Evolutionary conservation across 2,329 filamentous ascomycete genomes (phyloP), one percentile per base, ranked within the genome.

Genomic region (Ophiocordyceps camponoti-leonardi): DNA sequence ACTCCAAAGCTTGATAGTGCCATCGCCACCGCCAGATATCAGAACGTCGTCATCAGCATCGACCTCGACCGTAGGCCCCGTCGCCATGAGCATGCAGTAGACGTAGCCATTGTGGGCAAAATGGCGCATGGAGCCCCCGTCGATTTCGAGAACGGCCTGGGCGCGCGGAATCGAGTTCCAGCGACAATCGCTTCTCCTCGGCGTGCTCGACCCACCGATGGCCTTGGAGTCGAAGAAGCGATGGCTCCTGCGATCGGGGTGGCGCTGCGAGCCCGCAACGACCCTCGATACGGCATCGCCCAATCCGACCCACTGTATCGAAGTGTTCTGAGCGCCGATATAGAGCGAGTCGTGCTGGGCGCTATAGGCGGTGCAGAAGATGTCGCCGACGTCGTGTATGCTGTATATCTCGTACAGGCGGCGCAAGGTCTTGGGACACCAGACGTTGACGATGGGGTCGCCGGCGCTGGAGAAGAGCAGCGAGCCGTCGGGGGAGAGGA

Each of bases 21-120:
- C 93, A 57, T 96, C 92, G 30, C 92, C 93, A 33, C 86, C 88
- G 10, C 88, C 92, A 0, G 90, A 94, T 30, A 98, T 77, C 35
- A 98, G 61, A 1, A 94, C 79, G 53, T 96, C 88, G 23, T 83
- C 78, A 1, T 85, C 79, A 0, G 75, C 69, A 7, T 81, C 81
- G 4, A 86, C 72, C 7, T 86, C 71, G 2, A 77, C 68, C 0
- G 73, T 77, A 0, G 73, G 71, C 0, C 84, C 85, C 49, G 76
- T 79, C 1, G 86, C 80, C 48, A 98, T 71, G 6, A 94, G 71
- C 90, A 96, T 96, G 61, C 87, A 93, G 61, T 95, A 95, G 0
- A 98, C 80, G 59, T 95, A 96, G 41, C 93, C 92, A 61, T 81
- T 90, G 61, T 98, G 92, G 1, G 92, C 87, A 64, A 94, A 98